These are phyloP conservation scores for Taxawa tesnikishii DNA, from an alignment of 2,329 filamentous ascomycete genomes.

Conservation along the genomic window DNA sequence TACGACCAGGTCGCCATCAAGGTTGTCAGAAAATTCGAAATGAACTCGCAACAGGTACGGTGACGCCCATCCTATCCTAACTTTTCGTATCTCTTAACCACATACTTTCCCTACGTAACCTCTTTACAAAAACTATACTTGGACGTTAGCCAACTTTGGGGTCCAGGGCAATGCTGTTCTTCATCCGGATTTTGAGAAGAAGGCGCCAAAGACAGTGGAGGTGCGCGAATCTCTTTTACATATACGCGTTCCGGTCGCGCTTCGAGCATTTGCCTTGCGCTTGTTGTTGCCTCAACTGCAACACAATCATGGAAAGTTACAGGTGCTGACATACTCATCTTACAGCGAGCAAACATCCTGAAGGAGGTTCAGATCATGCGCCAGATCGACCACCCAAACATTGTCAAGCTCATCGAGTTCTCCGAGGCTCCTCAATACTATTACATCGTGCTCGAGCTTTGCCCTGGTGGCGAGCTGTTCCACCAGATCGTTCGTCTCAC, in stretches of 20 bases:
- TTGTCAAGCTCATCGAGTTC: conserved; percentile 87
- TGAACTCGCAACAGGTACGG: conserved; percentile 98
- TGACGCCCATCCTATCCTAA: conserved; percentile 15
- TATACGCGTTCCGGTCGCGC: conserved; percentile 4
- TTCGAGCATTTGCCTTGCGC: not conserved
- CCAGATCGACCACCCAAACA: conserved; percentile 89
- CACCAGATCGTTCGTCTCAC: conserved; percentile 97
- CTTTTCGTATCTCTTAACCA: conserved; percentile 21
- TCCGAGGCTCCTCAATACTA: conserved; percentile 91
- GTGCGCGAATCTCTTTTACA: conserved; percentile 50
- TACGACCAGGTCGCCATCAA: conserved; percentile 87
- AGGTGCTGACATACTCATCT: conserved; percentile 28
- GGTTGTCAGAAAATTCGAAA: conserved; percentile 96
- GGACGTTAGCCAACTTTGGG: conserved; percentile 36
- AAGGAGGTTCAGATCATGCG: conserved; percentile 99
- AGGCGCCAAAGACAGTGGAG: conserved; percentile 82
- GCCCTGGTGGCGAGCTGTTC: conserved; percentile 90
- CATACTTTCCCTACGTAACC: conserved; percentile 10
- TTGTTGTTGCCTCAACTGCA: not conserved
- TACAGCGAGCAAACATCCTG: conserved; percentile 85
- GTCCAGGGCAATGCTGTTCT: conserved; percentile 78
- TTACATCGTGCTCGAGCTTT: conserved; percentile 92
- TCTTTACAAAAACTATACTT: conserved; percentile 15
- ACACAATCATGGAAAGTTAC: conserved; percentile 5
- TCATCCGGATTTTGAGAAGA: conserved; percentile 90